phyloP scores from a whole-genome alignment of 768 basidiomycete species.

The Hebeloma cylindrosporum region DNA sequence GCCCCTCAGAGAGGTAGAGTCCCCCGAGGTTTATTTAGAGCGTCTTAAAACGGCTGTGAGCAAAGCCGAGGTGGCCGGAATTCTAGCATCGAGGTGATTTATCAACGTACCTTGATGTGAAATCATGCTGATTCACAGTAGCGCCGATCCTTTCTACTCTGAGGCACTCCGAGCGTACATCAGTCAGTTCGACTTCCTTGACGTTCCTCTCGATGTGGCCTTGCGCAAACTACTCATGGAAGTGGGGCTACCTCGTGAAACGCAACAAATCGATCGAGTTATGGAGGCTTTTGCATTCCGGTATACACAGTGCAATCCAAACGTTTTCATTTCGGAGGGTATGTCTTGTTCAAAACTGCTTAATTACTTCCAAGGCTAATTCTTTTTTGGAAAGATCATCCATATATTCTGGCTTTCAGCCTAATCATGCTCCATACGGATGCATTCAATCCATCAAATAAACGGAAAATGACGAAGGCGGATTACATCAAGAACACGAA shows the following conservation, averaged over 20 bases:
- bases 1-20: constrained; percentile 58
- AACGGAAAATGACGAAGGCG: constrained; percentile 93
- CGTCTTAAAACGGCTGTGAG: constrained; percentile 64
- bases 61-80: constrained; percentile 76
- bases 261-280: constrained; percentile 97
- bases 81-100: constrained; percentile 78
- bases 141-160: constrained; percentile 69
- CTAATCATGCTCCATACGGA: constrained; percentile 99
- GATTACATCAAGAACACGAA: constrained; percentile 93
- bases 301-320: constrained; percentile 82
- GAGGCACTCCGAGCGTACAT: constrained; percentile 73
- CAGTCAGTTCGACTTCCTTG: constrained; percentile 70
- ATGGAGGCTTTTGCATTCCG: constrained; percentile 92
- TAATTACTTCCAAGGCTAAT: neutral
- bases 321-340: constrained; percentile 79
- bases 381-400: constrained; percentile 60
- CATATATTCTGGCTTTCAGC: constrained; percentile 96
- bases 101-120: neutral
- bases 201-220: constrained; percentile 88
- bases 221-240: constrained; percentile 89
- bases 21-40: constrained; percentile 65
- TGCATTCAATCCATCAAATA: constrained; percentile 97
- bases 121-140: constrained; percentile 31
- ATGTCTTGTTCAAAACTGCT: constrained; percentile 12
- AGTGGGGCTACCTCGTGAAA: constrained; percentile 89